Evolutionary conservation across 2,329 filamentous ascomycete genomes (phyloP).

Genomic region (Cryphonectria naterciae): DNA sequence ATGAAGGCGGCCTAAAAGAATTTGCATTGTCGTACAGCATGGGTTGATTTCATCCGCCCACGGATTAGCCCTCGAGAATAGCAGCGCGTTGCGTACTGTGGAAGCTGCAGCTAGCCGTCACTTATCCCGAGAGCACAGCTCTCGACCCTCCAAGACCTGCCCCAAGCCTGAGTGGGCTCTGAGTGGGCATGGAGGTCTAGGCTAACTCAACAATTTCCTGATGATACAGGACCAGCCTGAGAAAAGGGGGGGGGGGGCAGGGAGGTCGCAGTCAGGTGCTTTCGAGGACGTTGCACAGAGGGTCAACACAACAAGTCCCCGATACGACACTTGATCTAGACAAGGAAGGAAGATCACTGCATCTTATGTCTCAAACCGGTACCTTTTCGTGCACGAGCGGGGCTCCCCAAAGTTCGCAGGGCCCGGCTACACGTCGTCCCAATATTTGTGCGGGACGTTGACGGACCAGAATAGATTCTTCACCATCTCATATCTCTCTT

Average conservation of each 20-base stretch:
- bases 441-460: background rate
- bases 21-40: slow-evolving; percentile 14
- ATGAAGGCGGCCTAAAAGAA: slow-evolving; percentile 16
- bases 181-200: background rate
- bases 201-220: background rate
- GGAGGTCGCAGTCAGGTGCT: background rate
- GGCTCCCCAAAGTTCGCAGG: background rate
- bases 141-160: background rate
- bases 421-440: background rate
- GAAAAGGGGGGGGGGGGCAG: background rate
- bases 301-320: slow-evolving; percentile 2
- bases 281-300: slow-evolving; percentile 1
- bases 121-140: slow-evolving; percentile 17
- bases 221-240: background rate
- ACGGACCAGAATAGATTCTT: background rate
- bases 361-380: background rate
- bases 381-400: background rate
- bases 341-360: background rate
- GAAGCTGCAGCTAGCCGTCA: slow-evolving; percentile 13
- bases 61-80: slow-evolving; percentile 20
- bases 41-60: slow-evolving; percentile 8
- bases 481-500: background rate
- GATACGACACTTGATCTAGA: background rate
- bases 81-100: slow-evolving; percentile 14
- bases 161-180: background rate